Conservation (phyloP, 495 filamentous ascomycete genomes). For the Neurospora sp. region DNA sequence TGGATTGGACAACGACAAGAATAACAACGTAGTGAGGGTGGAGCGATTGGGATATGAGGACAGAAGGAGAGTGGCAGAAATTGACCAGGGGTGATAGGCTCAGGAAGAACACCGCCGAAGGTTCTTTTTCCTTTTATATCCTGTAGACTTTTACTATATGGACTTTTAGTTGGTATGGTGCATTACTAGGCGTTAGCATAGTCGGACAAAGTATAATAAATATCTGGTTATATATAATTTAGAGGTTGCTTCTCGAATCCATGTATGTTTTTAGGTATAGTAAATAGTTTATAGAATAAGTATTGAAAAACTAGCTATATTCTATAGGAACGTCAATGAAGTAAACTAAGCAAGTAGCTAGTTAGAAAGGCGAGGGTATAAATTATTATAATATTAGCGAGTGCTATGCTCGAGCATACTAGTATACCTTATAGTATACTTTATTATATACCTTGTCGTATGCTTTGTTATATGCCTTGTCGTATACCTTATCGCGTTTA, state of each 20-base stretch:
- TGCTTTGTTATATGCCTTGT: no score
- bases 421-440: no score
- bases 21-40: background rate
- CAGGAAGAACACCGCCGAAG: background rate
- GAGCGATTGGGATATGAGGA: background rate
- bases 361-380: no score
- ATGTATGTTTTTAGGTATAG: no score
- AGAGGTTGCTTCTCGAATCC: background rate
- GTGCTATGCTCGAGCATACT: no score
- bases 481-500: no score
- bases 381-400: no score
- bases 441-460: no score
- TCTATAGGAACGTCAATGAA: no score
- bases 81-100: background rate
- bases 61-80: background rate
- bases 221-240: background rate
- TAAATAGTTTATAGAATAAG: no score
- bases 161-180: background rate
- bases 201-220: background rate
- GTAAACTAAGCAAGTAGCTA: no score
- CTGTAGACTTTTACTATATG: background rate
- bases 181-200: background rate
- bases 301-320: no score
- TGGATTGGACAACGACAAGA: background rate
- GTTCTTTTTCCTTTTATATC: background rate